Base-by-base conservation (phyloP, 2,329 filamentous ascomycete genomes). In the Alternaria consortialis region DNA sequence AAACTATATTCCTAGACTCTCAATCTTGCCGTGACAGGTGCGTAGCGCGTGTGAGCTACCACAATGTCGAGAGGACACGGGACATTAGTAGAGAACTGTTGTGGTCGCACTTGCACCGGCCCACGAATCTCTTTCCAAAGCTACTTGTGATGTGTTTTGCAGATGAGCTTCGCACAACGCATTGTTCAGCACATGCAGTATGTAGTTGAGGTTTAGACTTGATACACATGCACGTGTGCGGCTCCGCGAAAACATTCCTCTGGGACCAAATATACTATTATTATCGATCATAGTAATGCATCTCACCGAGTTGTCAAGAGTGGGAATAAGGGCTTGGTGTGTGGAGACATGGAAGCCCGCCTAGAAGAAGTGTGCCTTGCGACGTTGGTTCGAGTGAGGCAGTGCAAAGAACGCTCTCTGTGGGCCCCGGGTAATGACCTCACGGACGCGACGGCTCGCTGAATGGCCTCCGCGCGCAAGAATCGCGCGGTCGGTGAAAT, bases 361-460 rank as follows among this genome's bases (percentile, higher is more conserved):
- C 73, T 75, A 56, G 65, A 47, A 39, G 57, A 56, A 57, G 55
- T 68, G 44, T 60, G 72, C 69, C 68, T 74, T 60, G 70, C 63
- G 57, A 68, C 55, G n/a, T 52, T 56, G 42, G 65, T 68, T 46
- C 36, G 37, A 54, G 55, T 23, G 60, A 53, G 70, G 69, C 67
- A 68, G 71, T 70, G 71, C 69, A 67, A 51, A 57, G 42, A 44
- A 31, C 50, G 56, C 40, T 48, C 36, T 34, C 36, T 50, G 34
- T 48, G 52, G 60, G 47, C 52, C 56, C 50, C 43, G 50, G 50
- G 48, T 54, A 48, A 62, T 64, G 60, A 65, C 48, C 58, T 62
- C 59, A 61, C 53, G 53, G 48, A 53, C 54, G 31, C 42, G 20
- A 46, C 42, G 59, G 50, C 55, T 62, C 60, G 56, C 62, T 46